Percentiles rank a stretch among this genome's conserved stretches.
Conservation (phyloP, 352 stramenopile genomes). For the Globisporangium lucens region DNA sequence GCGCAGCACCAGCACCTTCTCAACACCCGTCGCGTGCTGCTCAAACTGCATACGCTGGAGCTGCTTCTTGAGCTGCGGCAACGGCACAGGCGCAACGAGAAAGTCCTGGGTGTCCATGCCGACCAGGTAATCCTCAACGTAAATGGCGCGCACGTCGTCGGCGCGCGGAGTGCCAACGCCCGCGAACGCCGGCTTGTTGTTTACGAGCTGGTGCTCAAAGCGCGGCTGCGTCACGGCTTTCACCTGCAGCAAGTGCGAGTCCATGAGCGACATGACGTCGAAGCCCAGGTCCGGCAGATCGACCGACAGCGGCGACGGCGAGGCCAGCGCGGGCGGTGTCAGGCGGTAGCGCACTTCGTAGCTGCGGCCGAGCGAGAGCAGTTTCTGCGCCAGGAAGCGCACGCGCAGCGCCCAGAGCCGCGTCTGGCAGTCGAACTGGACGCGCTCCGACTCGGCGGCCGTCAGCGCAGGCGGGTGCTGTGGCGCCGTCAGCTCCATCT, state of each 20-base stretch:
- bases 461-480: not conserved
- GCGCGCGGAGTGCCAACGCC: constrained; percentile 21
- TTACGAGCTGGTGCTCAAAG: constrained; percentile 30
- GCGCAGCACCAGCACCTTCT: constrained; percentile 38
- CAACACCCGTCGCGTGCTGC: constrained; percentile 1
- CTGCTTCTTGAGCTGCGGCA: constrained; percentile 44
- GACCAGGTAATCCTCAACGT: constrained; percentile 92
- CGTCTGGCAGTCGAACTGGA: constrained; percentile 39
- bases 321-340: not conserved
- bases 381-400: constrained; percentile 36
- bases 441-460: constrained; percentile 19
- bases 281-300: constrained; percentile 41
- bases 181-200: constrained; percentile 11
- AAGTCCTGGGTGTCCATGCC: constrained; percentile 55
- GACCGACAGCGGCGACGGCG: constrained; percentile 3
- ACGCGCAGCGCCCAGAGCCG: constrained; percentile 51
- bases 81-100: constrained; percentile 36
- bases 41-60: constrained; percentile 22
- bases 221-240: constrained; percentile 37
- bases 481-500: constrained; percentile 7
- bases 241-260: constrained; percentile 53
- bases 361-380: constrained; percentile 53
- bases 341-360: constrained; percentile 60
- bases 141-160: constrained; percentile 84
- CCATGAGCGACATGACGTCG: constrained; percentile 39